Base-by-base conservation (phyloP, 2,329 filamentous ascomycete genomes). In the Elsinoe necatrix region DNA sequence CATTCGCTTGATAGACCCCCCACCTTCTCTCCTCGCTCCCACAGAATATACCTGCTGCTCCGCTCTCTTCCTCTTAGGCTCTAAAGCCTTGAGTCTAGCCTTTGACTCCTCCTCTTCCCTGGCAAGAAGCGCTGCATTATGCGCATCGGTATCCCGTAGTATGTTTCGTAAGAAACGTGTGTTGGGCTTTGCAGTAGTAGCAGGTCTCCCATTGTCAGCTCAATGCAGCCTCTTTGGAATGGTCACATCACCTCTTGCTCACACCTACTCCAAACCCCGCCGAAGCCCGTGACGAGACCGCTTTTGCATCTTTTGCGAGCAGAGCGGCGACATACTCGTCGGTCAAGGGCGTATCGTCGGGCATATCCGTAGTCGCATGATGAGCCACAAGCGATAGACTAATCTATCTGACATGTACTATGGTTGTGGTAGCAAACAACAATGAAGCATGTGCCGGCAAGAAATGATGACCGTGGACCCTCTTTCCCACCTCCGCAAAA, bases 91-190 rank as follows among this genome's bases (percentile, higher is more conserved):
- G 56, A 95, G 78, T 18, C 89, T 83, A 3, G 83, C 83, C 60
- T 79, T 79, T 0, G 89, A 84, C 62, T 97, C 91, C 48, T 86
- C 83, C 23, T 85, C 84, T 69, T 97, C 92, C 66, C 85, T 95
- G 0, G 87, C 88, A 16, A 89, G 81, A 27, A 97, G 76, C 0
- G 89, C 87, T 21, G 87, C 83, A 78, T 98, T 98, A 72, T 98
- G 92, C 55, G 73, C 86, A 64, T 95, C 87, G 7, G 89, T 95
- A 63, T 93, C 87, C 61, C 85, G 86, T 60, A 98, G 89, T 57
- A 97, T 87, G 65, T 93, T 86, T 58, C 84, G 84, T 41, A 98
- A 74, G 68, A 97, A 97, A 31, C 87, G 81, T 0, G 88, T 96
- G 66, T 98, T 97, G 2, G 92, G 91, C 68, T 92, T 96, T 0